phyloP scores from a whole-genome alignment of 2,329 filamentous ascomycete genomes.

The Botrytis paeoniae region DNA sequence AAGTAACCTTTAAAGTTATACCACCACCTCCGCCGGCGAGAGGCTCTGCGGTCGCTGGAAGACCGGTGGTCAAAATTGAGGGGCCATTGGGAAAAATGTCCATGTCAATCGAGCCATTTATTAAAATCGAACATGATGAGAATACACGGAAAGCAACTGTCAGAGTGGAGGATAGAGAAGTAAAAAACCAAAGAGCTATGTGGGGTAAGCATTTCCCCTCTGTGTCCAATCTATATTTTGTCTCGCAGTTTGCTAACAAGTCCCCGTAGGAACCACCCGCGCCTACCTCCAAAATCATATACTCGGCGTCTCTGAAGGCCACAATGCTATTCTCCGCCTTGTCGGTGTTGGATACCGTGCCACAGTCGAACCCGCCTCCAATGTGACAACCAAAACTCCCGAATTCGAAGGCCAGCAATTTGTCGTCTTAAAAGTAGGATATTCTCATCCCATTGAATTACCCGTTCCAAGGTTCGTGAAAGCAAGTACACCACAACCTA shows the following conservation, averaged over 20 bases:
- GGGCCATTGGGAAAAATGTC: constrained; percentile 79
- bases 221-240: background rate
- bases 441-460: constrained; percentile 92
- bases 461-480: constrained; percentile 78
- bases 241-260: constrained; percentile 1
- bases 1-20: constrained; percentile 73
- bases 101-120: constrained; percentile 74
- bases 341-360: constrained; percentile 96
- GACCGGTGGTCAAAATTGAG: constrained; percentile 67
- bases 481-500: constrained; percentile 86
- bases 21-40: constrained; percentile 46
- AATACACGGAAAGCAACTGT: constrained; percentile 62
- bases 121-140: constrained; percentile 67
- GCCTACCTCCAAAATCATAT: constrained; percentile 89
- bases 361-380: constrained; percentile 66
- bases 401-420: constrained; percentile 82
- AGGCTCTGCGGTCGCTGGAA: constrained; percentile 47
- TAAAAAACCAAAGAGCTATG: constrained; percentile 84
- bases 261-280: constrained; percentile 72
- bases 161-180: constrained; percentile 63
- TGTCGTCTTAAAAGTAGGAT: constrained; percentile 91
- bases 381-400: constrained; percentile 60
- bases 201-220: constrained; percentile 63
- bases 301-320: constrained; percentile 91
- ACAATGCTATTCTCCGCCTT: constrained; percentile 86